Evolutionary conservation across 371 early-diverging fungal species (phyloP), one percentile per base, ranked within the genome.

Genomic region (Circinella minor): DNA sequence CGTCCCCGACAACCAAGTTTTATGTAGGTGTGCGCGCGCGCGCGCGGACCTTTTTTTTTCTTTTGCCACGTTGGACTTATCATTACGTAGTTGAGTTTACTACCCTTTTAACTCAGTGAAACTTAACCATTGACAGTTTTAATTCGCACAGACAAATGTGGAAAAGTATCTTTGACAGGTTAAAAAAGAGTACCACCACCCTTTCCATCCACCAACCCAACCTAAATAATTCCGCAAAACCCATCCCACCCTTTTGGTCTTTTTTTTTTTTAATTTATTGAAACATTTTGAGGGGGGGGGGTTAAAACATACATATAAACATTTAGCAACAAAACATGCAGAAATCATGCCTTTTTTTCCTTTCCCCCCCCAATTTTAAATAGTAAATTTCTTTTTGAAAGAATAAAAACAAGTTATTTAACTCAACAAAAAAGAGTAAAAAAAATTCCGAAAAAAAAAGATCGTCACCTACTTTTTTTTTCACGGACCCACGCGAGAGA

Each of bases 21-120:
- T 43, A 43, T 43, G 43, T 34, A n/a, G 14, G 34, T n/a, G 15
- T 3, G 43, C 47, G 43, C 46, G 15, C 4, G 43, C 47, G 43
- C 46, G 67, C 67, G 65, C 65, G 65, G 65, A 65, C 65, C 65
- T 65, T 15, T 65, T 15, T n/a, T 27, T 27, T 27, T 27, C 51
- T 15, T 65, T 15, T n/a, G 65, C 65, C 65, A 65, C 65, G 65
- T 65, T 65, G 49, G 27, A 27, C 11, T 65, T n/a, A 11, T 18
- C 49, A 48, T 65, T 65, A 54, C 54, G 63, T 65, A 54, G 37
- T n/a, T 37, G 36, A 9, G 48, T 63, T 27, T 14, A 63, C 49
- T 36, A n/a, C 27, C 27, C 27, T 2, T 27, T 57, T 54, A 65
- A 54, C 48, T 36, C 36, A 36, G 59, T 66, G 34, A 66, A 59